Percentiles rank a stretch among this genome's conserved stretches.
phyloP scores from a whole-genome alignment of 164 flowering plant species.

The Nelumbo lutea region DNA sequence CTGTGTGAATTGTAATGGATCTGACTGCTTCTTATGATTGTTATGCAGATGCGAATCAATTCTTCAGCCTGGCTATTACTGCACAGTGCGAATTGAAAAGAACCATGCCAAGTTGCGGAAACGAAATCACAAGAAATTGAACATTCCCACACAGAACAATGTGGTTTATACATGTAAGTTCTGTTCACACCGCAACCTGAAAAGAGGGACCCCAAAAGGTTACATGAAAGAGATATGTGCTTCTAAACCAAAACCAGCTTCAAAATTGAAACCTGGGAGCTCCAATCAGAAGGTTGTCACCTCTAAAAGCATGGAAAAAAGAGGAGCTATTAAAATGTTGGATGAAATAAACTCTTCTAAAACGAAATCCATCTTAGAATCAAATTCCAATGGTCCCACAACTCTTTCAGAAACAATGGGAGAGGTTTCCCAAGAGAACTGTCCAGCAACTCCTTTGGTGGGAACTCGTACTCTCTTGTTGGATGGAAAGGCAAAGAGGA shows the following conservation, averaged over 20 bases:
- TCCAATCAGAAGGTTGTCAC: slow-evolving; percentile 1
- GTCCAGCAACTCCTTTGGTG: slow-evolving; percentile 36
- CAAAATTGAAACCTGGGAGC: slow-evolving; percentile 4
- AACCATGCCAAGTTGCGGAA: slow-evolving; percentile 31
- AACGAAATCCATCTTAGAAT: not conserved
- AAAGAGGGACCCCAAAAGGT: slow-evolving; percentile 64
- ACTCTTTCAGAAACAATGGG: slow-evolving; percentile 4
- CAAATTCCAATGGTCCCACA: not conserved
- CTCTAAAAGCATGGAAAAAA: not conserved
- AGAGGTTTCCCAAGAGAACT: slow-evolving; percentile 8
- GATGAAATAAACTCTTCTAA: slow-evolving; percentile 5
- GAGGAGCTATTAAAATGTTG: not conserved
- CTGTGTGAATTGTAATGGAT: too few species aligned
- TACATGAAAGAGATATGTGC: slow-evolving; percentile 52
- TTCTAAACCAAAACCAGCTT: slow-evolving; percentile 21
- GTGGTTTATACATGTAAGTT: slow-evolving; percentile 66
- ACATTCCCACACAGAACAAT: slow-evolving; percentile 35
- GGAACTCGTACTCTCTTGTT: slow-evolving; percentile 19
- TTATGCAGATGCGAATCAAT: slow-evolving; percentile 70
- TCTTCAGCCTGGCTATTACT: slow-evolving; percentile 71
- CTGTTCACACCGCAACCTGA: slow-evolving; percentile 57
- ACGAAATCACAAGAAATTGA: slow-evolving; percentile 23
- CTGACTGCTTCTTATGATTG: slow-evolving; percentile 4
- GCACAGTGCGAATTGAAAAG: slow-evolving; percentile 62
- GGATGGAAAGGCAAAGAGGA: slow-evolving; percentile 38